Evolutionary conservation across 176 grass and related monocot genomes (phyloP).

Genomic region (Bolboschoenus planiculmis): DNA sequence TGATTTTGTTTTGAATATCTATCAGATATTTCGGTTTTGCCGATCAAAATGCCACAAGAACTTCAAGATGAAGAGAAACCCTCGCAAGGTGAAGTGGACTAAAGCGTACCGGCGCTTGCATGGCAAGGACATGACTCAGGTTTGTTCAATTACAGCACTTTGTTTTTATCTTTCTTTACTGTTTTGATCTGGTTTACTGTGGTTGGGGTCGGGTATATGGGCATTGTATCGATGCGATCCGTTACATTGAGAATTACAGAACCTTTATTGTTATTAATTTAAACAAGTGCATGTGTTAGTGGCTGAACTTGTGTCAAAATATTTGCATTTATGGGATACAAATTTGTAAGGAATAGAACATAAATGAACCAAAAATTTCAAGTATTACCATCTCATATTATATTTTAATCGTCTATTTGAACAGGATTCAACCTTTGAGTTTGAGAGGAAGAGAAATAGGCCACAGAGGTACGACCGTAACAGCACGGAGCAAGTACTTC

Average conservation of each 20-base stretch:
- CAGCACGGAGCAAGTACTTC: slow-evolving; percentile 46
- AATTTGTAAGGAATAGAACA: background rate
- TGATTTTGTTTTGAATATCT: background rate
- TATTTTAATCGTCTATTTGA: background rate
- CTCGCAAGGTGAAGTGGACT: slow-evolving; percentile 97
- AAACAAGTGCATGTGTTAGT: background rate
- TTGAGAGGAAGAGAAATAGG: slow-evolving; percentile 93
- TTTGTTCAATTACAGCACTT: slow-evolving; percentile 6
- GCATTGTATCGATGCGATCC: background rate
- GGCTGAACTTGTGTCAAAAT: background rate
- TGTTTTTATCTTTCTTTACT: background rate
- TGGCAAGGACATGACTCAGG: slow-evolving; percentile 97
- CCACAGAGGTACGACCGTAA: slow-evolving; percentile 80
- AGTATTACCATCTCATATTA: background rate
- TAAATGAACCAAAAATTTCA: background rate
- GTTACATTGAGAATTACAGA: background rate
- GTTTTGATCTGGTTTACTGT: background rate
- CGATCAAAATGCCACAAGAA: slow-evolving; percentile 98
- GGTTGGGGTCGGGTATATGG: background rate
- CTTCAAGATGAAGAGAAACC: slow-evolving; percentile 99
- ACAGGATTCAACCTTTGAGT: slow-evolving; percentile 87
- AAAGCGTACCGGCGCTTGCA: slow-evolving; percentile 68
- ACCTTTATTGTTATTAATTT: background rate
- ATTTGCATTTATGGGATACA: background rate
- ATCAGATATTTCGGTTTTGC: slow-evolving; percentile 83